A percentile compares a stretch with the other conserved stretches of the same genome.
These are phyloP conservation scores for Moesziomyces antarcticus DNA, from an alignment of 1,284 basidiomycete species.

Conservation along the genomic window DNA sequence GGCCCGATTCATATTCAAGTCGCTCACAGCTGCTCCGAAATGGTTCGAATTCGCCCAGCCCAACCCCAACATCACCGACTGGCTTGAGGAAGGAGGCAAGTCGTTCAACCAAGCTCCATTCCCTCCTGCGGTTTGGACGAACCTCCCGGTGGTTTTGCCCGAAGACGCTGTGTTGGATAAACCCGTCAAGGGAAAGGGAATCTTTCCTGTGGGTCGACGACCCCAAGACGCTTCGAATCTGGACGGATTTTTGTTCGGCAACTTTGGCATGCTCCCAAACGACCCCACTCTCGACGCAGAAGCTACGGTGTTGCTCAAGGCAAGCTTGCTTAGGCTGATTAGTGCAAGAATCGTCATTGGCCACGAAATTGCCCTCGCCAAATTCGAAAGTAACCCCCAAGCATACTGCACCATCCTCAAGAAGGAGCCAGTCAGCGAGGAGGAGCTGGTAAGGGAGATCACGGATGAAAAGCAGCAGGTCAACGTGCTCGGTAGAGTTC, in stretches of 20 bases:
- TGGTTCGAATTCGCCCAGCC: not conserved
- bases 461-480: constrained; percentile 13
- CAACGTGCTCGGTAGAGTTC: constrained; percentile 10
- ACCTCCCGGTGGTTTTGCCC: too few species aligned
- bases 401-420: constrained; percentile 10
- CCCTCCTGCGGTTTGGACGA: constrained; percentile 1
- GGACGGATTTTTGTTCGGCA: constrained; percentile 1
- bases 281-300: constrained; percentile 1
- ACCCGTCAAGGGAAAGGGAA: constrained; percentile 1
- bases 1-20: not conserved
- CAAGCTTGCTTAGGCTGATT: constrained; percentile 1
- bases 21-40: not conserved
- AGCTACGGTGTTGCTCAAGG: constrained; percentile 3
- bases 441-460: not conserved
- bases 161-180: constrained; percentile 11
- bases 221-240: constrained; percentile 15
- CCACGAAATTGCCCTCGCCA: constrained; percentile 12
- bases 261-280: not conserved
- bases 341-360: constrained; percentile 17
- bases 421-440: not conserved
- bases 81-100: not conserved
- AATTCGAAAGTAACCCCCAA: constrained; percentile 4
- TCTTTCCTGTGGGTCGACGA: constrained; percentile 23
- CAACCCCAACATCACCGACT: not conserved
- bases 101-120: not conserved